These are phyloP conservation scores for Apiotrichum brassicae DNA, from an alignment of 1,284 basidiomycete species.

Conservation along the genomic window DNA sequence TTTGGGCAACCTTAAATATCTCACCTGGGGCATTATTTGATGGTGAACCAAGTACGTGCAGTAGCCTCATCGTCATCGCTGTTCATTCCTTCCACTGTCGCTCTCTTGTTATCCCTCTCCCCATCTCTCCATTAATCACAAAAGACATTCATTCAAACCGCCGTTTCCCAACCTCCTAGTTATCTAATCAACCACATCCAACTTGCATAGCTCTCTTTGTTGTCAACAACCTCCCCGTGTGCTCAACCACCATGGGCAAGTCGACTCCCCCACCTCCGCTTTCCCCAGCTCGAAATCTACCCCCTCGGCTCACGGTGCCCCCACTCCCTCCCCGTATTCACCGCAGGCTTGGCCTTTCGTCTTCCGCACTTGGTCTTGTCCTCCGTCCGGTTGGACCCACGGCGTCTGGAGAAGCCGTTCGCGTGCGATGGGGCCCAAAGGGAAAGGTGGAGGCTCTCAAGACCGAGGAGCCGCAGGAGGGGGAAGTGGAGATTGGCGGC, in stretches of 20 bases:
- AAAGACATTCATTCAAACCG: too few species aligned
- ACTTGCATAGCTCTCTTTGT: too few species aligned
- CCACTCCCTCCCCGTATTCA: conserved; percentile 40
- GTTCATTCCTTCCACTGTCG: too few species aligned
- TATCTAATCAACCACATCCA: too few species aligned
- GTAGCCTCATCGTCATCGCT: too few species aligned
- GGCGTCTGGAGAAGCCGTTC: conserved; percentile 12
- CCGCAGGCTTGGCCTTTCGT: conserved; percentile 23
- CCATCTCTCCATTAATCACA: too few species aligned
- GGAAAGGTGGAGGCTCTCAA: conserved; percentile 26
- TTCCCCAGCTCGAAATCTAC: conserved; percentile 20
- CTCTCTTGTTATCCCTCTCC: too few species aligned
- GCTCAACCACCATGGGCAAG: conserved; percentile 3
- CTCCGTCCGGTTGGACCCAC: conserved; percentile 17
- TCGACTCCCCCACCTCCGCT: not conserved
- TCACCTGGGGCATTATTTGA: too few species aligned
- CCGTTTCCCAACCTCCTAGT: too few species aligned
- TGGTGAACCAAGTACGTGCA: too few species aligned
- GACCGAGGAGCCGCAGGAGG: conserved; percentile 6
- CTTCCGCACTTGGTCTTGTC: conserved; percentile 28
- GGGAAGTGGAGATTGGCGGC: conserved; percentile 38
- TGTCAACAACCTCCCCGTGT: too few species aligned
- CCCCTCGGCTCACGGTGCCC: conserved; percentile 39
- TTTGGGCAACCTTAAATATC: too few species aligned
- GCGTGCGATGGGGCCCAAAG: conserved; percentile 39